A percentile compares a stretch with the other conserved stretches of the same genome.
Evolutionary conservation across 108 stramenopile species (phyloP).

Genomic region (Aurantiochytrium sp.): DNA sequence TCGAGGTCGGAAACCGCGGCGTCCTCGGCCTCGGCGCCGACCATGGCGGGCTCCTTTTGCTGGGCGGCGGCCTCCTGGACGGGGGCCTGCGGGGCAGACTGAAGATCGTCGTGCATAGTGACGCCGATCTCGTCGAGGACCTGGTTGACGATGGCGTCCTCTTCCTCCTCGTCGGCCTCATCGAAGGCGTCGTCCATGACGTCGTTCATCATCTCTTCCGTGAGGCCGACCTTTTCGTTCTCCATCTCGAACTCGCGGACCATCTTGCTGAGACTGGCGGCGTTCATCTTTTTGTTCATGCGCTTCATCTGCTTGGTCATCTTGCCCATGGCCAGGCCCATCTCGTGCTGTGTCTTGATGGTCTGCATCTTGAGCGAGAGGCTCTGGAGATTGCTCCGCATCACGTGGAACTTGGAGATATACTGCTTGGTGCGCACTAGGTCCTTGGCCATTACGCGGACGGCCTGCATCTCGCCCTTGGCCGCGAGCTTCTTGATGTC

Average conservation of each 20-base stretch:
- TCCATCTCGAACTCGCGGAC: slow-evolving; percentile 52
- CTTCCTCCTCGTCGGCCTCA: slow-evolving; percentile 58
- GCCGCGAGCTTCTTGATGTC: slow-evolving; percentile 38
- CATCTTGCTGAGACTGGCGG: slow-evolving; percentile 40
- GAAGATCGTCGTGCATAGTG: slow-evolving; percentile 42
- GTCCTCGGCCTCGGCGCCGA: slow-evolving; percentile 43
- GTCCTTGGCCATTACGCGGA: slow-evolving; percentile 42
- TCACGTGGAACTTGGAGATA: slow-evolving; percentile 15
- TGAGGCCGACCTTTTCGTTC: slow-evolving; percentile 52
- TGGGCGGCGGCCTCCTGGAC: slow-evolving; percentile 35
- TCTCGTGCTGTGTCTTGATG: slow-evolving; percentile 6
- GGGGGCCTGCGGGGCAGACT: slow-evolving; percentile 35
- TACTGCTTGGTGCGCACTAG: slow-evolving; percentile 41
- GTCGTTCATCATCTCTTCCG: slow-evolving; percentile 54
- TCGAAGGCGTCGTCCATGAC: slow-evolving; percentile 58
- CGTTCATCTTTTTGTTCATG: slow-evolving; percentile 48
- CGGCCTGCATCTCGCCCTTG: slow-evolving; percentile 11
- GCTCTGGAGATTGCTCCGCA: slow-evolving; percentile 18
- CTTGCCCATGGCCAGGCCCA: slow-evolving; percentile 26
- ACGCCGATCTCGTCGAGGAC: slow-evolving; percentile 55
- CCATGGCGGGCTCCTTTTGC: slow-evolving; percentile 32
- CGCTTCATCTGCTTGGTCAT: slow-evolving; percentile 43
- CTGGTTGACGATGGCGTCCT: slow-evolving; percentile 50
- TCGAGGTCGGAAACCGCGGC: slow-evolving; percentile 54
- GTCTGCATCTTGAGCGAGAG: slow-evolving; percentile 35